Percentiles rank a stretch among this genome's conserved stretches.
Evolutionary conservation across 345 rosid species (phyloP).

Genomic region (Eucalyptus cloeziana): DNA sequence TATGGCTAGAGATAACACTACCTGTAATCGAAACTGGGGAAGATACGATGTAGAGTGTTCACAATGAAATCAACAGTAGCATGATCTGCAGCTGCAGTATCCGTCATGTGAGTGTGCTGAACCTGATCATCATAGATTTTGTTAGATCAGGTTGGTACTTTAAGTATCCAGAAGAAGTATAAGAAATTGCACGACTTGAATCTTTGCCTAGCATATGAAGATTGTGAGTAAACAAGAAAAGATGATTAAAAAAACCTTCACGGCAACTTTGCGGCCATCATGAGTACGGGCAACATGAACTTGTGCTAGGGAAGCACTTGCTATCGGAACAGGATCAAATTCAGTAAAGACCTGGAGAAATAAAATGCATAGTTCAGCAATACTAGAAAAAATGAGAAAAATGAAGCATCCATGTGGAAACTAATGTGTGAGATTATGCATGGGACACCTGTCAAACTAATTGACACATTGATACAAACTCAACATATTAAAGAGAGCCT

Average conservation of each 20-base stretch:
- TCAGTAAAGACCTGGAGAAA: slow-evolving; percentile 49
- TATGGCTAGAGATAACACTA: neutral
- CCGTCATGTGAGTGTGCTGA: slow-evolving; percentile 90
- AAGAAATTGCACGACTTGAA: neutral
- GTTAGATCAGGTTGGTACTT: neutral
- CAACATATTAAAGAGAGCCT: neutral
- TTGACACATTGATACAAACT: neutral
- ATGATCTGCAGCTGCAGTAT: slow-evolving; percentile 85
- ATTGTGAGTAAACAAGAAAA: neutral
- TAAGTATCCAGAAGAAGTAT: neutral
- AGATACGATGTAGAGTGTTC: slow-evolving; percentile 67
- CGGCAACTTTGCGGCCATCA: slow-evolving; percentile 80
- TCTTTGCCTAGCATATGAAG: neutral
- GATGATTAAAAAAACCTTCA: slow-evolving; percentile 45
- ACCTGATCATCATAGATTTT: slow-evolving; percentile 40
- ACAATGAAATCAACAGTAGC: slow-evolving; percentile 73
- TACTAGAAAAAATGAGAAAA: neutral
- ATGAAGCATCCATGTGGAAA: neutral
- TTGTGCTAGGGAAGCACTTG: slow-evolving; percentile 99
- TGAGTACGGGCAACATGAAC: slow-evolving; percentile 82
- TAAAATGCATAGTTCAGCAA: neutral
- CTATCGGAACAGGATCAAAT: slow-evolving; percentile 85
- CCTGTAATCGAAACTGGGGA: slow-evolving; percentile 97
- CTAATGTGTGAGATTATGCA: neutral
- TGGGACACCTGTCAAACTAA: neutral